A percentile compares a stretch with the other conserved stretches of the same genome.
These are phyloP conservation scores for Boletus huronensis DNA, from an alignment of 768 basidiomycete species.

Conservation along the genomic window DNA sequence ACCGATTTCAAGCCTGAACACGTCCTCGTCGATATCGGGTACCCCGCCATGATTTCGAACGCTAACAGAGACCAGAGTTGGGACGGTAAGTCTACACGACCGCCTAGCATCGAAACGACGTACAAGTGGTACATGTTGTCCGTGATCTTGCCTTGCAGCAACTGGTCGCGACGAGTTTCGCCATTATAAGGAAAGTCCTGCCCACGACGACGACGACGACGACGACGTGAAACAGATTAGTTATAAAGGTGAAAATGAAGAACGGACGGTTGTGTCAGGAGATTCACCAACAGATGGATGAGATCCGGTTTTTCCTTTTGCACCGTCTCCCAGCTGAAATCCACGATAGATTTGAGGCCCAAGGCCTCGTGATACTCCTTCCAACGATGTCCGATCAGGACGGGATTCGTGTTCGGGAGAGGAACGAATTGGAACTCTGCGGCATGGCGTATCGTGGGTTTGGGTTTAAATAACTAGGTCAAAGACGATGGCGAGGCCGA, in stretches of 20 bases:
- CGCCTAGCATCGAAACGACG: constrained; percentile 11
- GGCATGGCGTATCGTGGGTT: neutral
- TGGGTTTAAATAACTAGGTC: neutral
- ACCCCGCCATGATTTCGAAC: constrained; percentile 54
- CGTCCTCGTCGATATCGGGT: constrained; percentile 46
- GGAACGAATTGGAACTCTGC: constrained; percentile 48
- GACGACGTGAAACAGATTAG: neutral
- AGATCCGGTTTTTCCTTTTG: constrained; percentile 50
- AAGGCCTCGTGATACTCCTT: constrained; percentile 51
- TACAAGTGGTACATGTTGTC: constrained; percentile 50
- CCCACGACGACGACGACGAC: neutral
- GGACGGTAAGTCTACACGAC: neutral
- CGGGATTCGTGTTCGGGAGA: constrained; percentile 48
- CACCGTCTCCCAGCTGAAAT: constrained; percentile 50
- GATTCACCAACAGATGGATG: constrained; percentile 40
- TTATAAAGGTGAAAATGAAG: neutral
- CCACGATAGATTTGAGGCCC: constrained; percentile 43
- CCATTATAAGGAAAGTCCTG: constrained; percentile 55
- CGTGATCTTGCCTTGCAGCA: constrained; percentile 44
- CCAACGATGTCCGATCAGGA: constrained; percentile 49
- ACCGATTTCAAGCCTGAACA: constrained; percentile 47
- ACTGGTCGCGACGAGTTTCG: constrained; percentile 43
- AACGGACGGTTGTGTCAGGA: neutral
- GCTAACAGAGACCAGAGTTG: constrained; percentile 23
- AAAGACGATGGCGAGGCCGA: neutral